Percentiles rank a stretch among this genome's conserved stretches.
Evolutionary conservation across 768 basidiomycete species (phyloP).

Genomic region (Hypsizygus marmoreus): DNA sequence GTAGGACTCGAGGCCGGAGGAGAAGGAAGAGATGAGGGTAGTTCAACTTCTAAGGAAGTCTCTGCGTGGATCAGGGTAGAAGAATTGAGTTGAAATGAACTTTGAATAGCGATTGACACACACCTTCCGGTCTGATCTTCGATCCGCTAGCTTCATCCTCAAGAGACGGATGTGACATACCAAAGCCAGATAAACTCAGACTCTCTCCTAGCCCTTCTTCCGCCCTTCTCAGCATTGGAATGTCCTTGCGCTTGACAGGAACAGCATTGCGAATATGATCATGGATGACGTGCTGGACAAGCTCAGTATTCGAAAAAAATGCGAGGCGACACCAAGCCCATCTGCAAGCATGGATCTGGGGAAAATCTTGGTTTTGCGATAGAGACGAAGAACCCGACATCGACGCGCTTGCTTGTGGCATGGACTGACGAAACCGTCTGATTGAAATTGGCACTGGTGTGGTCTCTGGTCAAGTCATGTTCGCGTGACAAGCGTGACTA

Average conservation of each 20-base stretch:
- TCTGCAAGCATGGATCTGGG: slow-evolving; percentile 38
- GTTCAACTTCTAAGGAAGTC: slow-evolving; percentile 7
- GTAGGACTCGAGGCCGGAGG: slow-evolving; percentile 34
- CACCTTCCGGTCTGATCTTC: slow-evolving; percentile 4
- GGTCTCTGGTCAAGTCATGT: no score
- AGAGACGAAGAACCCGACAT: not conserved
- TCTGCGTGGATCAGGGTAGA: no score
- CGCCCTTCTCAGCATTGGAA: slow-evolving; percentile 41
- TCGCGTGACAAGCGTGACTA: no score
- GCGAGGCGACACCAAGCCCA: slow-evolving; percentile 57
- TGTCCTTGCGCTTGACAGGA: slow-evolving; percentile 47
- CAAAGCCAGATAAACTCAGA: slow-evolving; percentile 24
- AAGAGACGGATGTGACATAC: not conserved
- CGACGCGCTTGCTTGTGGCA: not conserved
- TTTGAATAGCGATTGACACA: not conserved
- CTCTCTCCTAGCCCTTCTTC: slow-evolving; percentile 49
- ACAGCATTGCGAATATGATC: slow-evolving; percentile 47
- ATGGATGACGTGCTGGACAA: slow-evolving; percentile 46
- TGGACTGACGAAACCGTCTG: not conserved
- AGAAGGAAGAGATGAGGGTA: slow-evolving; percentile 33
- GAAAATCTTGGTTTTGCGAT: slow-evolving; percentile 9
- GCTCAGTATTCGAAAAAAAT: slow-evolving; percentile 38
- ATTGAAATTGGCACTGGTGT: not conserved
- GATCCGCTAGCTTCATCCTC: not conserved
- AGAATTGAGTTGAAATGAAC: no score